These are phyloP conservation scores for Quercus engelmannii DNA, from an alignment of 306 rosid genomes.

Conservation along the genomic window DNA sequence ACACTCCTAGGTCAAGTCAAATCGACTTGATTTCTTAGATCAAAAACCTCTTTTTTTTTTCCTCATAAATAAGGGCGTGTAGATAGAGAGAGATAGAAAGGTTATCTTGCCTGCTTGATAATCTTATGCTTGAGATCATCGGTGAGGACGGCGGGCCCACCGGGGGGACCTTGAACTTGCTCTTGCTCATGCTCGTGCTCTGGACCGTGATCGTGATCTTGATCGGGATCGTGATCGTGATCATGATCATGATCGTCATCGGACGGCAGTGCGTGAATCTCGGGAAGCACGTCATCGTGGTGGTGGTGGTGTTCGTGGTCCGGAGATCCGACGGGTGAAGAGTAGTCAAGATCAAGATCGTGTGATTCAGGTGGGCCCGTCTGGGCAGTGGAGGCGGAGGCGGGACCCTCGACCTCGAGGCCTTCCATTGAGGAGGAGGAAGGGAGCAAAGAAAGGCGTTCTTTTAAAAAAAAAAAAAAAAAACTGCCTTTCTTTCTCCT, in stretches of 20 bases:
- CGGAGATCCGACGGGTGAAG: slow-evolving; percentile 33
- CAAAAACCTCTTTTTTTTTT: too few species aligned
- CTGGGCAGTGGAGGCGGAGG: slow-evolving; percentile 15
- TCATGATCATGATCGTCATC: slow-evolving; percentile 50
- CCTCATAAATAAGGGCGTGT: background rate
- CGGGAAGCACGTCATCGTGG: slow-evolving; percentile 19
- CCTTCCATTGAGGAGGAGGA: slow-evolving; percentile 61
- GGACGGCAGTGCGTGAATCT: slow-evolving; percentile 39
- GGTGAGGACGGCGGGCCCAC: slow-evolving; percentile 38
- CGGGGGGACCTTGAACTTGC: slow-evolving; percentile 41
- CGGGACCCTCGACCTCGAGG: slow-evolving; percentile 48
- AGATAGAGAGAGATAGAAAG: background rate
- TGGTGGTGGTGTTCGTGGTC: slow-evolving; percentile 4
- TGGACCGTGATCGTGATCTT: background rate
- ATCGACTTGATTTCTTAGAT: background rate
- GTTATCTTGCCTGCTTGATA: slow-evolving; percentile 59
- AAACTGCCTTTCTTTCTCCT: slow-evolving; percentile 39
- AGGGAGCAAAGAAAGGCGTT: slow-evolving; percentile 18
- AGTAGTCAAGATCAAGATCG: slow-evolving; percentile 24
- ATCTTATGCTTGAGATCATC: slow-evolving; percentile 83
- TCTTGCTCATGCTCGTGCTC: slow-evolving; percentile 21
- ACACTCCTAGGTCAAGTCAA: background rate
- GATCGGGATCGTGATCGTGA: slow-evolving; percentile 27
- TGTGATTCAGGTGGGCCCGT: slow-evolving; percentile 10
- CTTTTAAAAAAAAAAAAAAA: background rate